Evolutionary conservation across 2,329 filamentous ascomycete genomes (phyloP), one percentile per base, ranked within the genome.

Genomic region (Fusarium fujikuroi): DNA sequence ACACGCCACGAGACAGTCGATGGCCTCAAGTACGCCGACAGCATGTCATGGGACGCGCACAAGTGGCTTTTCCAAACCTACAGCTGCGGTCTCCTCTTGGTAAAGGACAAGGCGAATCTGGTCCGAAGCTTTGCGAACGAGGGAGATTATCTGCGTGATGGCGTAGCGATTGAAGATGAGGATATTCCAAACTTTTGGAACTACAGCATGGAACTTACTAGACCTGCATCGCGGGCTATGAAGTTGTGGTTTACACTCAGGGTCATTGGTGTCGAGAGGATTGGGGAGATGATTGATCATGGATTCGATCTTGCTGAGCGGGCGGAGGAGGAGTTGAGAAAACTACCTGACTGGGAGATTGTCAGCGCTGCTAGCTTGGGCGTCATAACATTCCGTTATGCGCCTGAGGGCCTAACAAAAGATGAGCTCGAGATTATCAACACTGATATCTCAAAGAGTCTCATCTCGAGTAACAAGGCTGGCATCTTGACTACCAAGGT

Each of bases 61-160:
- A 78, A 78, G n/a, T 78, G 76, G 75, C 71, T 78, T 0, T 78
- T 78, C 19, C 77, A 78, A 32, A 76, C 73, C 1, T 78, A 78
- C 50, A 74, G 68, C 46, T 78, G 76, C 34, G 72, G 76, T 0
- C 49, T 78, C 3, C 21, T 78, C 5, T 19, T 78, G 2, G 76
- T 77, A 9, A 71, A 69, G 36, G 67, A 75, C 40, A 74, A 66
- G 18, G 34, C 47, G 23, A 63, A 75, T 14, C 37, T 79, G 1
- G 57, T 77, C 3, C 16, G 69, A 21, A 78, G 75, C 32, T 77
- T 79, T 37, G 66, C 69, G 9, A 76, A 76, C 15, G 71, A 75
- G 8, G 76, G 74, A 0, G 76, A 76, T 14, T 78, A 77, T 43
- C 70, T 78, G 3, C 70, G 73, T 8, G 76, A 78, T 11, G 66